These are phyloP conservation scores for Aspergillus vadensis DNA, from an alignment of 2,329 filamentous ascomycete species.

Conservation along the genomic window DNA sequence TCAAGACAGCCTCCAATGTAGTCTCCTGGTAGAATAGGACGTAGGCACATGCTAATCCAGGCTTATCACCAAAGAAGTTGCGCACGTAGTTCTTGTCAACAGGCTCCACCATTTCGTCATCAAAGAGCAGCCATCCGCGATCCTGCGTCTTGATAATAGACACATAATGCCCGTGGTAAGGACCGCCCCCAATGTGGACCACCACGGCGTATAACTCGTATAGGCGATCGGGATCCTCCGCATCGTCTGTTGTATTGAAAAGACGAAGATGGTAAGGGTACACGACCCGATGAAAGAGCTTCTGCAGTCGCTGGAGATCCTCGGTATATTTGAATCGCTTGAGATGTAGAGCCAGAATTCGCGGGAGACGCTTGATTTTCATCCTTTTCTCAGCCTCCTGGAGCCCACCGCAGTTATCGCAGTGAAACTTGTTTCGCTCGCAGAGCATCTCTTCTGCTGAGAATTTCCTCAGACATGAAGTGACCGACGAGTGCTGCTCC, in stretches of 20 bases:
- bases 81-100: conserved; percentile 95
- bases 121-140: conserved; percentile 91
- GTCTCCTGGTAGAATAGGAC: conserved; percentile 98
- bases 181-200: conserved; percentile 93
- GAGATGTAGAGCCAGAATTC: conserved; percentile 86
- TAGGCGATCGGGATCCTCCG: conserved; percentile 85
- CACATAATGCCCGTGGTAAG: conserved; percentile 97
- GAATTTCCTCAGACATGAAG: conserved; percentile 91
- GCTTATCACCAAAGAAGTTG: conserved; percentile 95
- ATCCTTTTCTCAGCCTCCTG: conserved; percentile 98
- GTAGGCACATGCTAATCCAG: conserved; percentile 89
- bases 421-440: conserved; percentile 98
- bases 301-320: conserved; percentile 88
- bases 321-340: conserved; percentile 99
- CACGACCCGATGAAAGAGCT: conserved; percentile 93
- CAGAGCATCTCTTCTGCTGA: conserved; percentile 98
- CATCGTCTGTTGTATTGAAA: conserved; percentile 96
- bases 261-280: conserved; percentile 96
- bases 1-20: conserved; percentile 66
- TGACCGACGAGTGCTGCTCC: conserved; percentile 93
- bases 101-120: conserved; percentile 97
- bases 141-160: conserved; percentile 98
- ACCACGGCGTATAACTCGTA: conserved; percentile 98
- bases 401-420: conserved; percentile 91
- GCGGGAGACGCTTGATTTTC: conserved; percentile 95